phyloP scores from a whole-genome alignment of 179 eudicot species.

The Amaranthus tricolor region DNA sequence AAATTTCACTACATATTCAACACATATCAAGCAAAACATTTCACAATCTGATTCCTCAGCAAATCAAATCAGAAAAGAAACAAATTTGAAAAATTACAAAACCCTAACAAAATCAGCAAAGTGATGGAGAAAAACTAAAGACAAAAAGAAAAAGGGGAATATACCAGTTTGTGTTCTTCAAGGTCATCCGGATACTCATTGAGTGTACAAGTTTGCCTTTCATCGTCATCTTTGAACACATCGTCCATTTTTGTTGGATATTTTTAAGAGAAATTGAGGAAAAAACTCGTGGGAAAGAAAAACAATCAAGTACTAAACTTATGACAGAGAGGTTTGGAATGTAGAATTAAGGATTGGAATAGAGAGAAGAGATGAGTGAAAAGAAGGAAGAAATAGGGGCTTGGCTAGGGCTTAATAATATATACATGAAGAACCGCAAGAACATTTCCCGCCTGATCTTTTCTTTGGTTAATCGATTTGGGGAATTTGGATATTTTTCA shows the following conservation, averaged over 20 bases:
- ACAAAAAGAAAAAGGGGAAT: not conserved
- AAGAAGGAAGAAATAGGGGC: slow-evolving; percentile 10
- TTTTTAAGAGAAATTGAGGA: not conserved
- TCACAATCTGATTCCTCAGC: not conserved
- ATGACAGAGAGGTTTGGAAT: not conserved
- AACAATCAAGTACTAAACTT: slow-evolving; percentile 16
- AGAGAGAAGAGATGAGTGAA: not conserved
- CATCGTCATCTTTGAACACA: slow-evolving; percentile 54
- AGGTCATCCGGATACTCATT: slow-evolving; percentile 63
- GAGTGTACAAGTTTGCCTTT: slow-evolving; percentile 50
- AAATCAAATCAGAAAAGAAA: not conserved
- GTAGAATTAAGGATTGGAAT: not conserved
- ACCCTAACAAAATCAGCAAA: slow-evolving; percentile 9
- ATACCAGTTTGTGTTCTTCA: slow-evolving; percentile 78
- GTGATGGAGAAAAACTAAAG: not conserved
- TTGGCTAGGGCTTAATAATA: slow-evolving; percentile 33
- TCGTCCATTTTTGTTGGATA: slow-evolving; percentile 45
- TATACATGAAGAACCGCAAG: slow-evolving; percentile 23
- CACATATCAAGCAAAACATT: not conserved
- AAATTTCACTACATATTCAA: too few relatives aligned
- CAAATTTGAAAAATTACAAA: not conserved
- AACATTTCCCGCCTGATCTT: slow-evolving; percentile 52
- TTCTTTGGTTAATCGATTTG: not conserved
- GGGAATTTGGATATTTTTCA: too few relatives aligned
- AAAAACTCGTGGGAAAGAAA: not conserved